A percentile compares a stretch with the other conserved stretches of the same genome.
Conservation (phyloP, 495 filamentous ascomycete species). For the Xylaria acuta region DNA sequence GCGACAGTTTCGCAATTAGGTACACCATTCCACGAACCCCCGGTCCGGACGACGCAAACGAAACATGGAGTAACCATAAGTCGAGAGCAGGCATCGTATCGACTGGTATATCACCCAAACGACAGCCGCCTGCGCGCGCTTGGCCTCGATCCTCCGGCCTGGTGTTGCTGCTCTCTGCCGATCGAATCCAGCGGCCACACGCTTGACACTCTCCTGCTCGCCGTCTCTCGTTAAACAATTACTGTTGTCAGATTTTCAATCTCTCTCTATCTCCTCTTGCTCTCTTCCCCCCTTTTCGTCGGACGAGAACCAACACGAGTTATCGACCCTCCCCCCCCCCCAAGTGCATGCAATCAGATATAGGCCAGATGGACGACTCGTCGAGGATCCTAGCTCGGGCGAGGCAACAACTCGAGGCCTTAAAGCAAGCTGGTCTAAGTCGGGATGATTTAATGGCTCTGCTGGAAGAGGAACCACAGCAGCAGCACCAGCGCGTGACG, state of each 20-base stretch:
- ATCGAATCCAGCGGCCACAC: conserved; percentile 18
- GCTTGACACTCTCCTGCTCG: not conserved
- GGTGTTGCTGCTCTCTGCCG: conserved; percentile 9
- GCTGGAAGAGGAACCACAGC: conserved; percentile 33
- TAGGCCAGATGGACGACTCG: conserved; percentile 38
- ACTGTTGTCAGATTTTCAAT: not conserved
- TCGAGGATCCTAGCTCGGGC: conserved; percentile 42
- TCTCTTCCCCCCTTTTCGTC: conserved; percentile 23
- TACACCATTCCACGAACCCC: conserved; percentile 2
- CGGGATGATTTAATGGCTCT: conserved; percentile 38
- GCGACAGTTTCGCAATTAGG: conserved; percentile 18
- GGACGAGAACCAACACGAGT: conserved; percentile 7
- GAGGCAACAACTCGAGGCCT: conserved; percentile 40
- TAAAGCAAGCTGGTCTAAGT: conserved; percentile 41
- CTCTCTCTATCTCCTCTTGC: not conserved
- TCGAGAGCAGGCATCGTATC: conserved; percentile 18
- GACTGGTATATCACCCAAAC: conserved; percentile 24
- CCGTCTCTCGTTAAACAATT: conserved; percentile 19
- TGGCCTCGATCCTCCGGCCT: conserved; percentile 27
- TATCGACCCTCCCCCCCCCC: conserved; percentile 7
- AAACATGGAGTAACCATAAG: conserved; percentile 22
- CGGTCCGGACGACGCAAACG: conserved; percentile 16
- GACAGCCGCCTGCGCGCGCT: conserved; percentile 24
- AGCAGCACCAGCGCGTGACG: conserved; percentile 21
- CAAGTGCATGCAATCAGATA: conserved; percentile 30